These are phyloP conservation scores for Cairneyella variabilis DNA, from an alignment of 495 filamentous ascomycete species.

Conservation along the genomic window DNA sequence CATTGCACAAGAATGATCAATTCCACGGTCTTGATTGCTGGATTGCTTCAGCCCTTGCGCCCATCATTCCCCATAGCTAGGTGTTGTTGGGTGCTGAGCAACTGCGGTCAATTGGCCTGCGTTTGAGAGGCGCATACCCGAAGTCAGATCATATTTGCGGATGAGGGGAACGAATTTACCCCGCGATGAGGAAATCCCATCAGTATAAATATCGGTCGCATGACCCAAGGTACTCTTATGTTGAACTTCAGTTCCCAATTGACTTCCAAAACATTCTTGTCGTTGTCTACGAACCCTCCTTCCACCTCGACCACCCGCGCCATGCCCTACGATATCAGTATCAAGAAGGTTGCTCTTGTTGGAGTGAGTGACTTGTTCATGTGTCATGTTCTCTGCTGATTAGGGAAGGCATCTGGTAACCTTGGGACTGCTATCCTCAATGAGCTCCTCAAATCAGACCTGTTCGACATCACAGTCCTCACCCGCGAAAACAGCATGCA, in stretches of 20 bases:
- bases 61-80: background rate
- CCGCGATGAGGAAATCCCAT: background rate
- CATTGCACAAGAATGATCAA: no score
- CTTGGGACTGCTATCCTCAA: conserved; percentile 53
- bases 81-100: background rate
- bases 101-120: background rate
- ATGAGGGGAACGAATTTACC: conserved; percentile 10
- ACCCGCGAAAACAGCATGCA: conserved; percentile 41
- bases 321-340: conserved; percentile 16
- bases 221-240: background rate
- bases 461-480: conserved; percentile 56
- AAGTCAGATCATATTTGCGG: conserved; percentile 9
- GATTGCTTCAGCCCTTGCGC: no score
- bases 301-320: background rate
- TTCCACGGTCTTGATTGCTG: no score
- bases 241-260: no score
- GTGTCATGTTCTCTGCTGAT: background rate
- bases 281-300: background rate
- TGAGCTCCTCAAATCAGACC: conserved; percentile 45
- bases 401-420: conserved; percentile 36
- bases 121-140: background rate
- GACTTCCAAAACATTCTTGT: no score
- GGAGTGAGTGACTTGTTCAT: conserved; percentile 5
- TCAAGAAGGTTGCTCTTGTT: conserved; percentile 17
- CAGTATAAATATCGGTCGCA: background rate